These are phyloP conservation scores for Lepidium africanum DNA, from an alignment of 345 rosid genomes.

Conservation along the genomic window DNA sequence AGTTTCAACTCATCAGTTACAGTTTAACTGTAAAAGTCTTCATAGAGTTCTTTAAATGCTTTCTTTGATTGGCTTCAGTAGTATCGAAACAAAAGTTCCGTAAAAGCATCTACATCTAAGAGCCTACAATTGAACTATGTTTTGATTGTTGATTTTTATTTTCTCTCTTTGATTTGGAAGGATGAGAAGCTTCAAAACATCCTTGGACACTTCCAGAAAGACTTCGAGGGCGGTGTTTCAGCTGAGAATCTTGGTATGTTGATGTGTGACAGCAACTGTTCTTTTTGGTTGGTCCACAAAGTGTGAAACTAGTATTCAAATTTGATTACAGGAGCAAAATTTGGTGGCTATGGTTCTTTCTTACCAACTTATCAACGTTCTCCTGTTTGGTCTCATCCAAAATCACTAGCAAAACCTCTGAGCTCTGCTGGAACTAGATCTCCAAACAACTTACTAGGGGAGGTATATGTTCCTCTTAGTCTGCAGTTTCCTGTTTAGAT, in stretches of 20 bases:
- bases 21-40: neutral
- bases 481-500: neutral
- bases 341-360: conserved; percentile 98
- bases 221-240: conserved; percentile 94
- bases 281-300: conserved; percentile 21
- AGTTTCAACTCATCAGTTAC: conserved; percentile 10
- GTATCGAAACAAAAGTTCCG: neutral
- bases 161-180: conserved; percentile 37
- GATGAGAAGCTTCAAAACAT: conserved; percentile 86
- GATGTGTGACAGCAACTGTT: conserved; percentile 25
- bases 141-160: neutral
- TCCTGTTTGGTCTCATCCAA: conserved; percentile 56
- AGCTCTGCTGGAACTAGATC: conserved; percentile 41
- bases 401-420: conserved; percentile 50
- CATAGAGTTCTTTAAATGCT: neutral
- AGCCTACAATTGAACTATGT: neutral
- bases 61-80: neutral
- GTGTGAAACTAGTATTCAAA: conserved; percentile 25
- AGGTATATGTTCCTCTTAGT: conserved; percentile 41
- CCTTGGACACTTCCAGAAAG: conserved; percentile 91
- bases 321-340: conserved; percentile 70
- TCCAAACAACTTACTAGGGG: conserved; percentile 46
- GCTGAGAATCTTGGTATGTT: conserved; percentile 91
- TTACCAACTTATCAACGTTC: conserved; percentile 75
- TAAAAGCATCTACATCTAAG: neutral